Conservation (phyloP, 345 rosid species). For the Gossypium thurberi region DNA sequence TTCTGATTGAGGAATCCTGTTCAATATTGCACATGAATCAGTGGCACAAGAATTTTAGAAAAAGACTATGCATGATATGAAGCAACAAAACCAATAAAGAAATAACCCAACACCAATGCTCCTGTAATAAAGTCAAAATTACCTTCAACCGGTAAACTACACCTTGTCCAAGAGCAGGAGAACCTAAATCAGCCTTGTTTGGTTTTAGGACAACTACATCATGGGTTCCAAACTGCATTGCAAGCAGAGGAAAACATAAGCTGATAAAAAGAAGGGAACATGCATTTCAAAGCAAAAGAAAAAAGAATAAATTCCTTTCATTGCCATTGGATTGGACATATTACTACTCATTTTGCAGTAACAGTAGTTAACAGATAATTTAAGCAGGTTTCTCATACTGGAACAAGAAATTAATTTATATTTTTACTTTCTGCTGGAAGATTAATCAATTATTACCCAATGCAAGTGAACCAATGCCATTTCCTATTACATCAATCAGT, state of each 20-base stretch:
- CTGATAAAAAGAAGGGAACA: background rate
- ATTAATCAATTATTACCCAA: background rate
- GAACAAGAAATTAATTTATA: background rate
- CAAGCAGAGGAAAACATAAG: constrained; percentile 1
- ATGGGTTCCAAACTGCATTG: constrained; percentile 69
- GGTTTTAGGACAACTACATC: constrained; percentile 86
- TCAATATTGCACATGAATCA: constrained; percentile 3
- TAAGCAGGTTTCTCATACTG: background rate
- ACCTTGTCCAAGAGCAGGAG: constrained; percentile 92
- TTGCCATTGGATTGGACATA: background rate
- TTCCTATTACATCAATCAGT: background rate
- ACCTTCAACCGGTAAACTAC: constrained; percentile 86
- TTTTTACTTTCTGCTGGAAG: background rate
- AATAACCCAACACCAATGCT: background rate
- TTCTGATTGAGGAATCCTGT: constrained; percentile 80
- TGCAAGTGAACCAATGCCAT: constrained; percentile 1
- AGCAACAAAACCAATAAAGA: constrained; percentile 4
- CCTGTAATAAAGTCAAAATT: constrained; percentile 9
- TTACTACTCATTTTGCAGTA: background rate
- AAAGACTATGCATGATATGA: constrained; percentile 1
- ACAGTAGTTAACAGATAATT: background rate
- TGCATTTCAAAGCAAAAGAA: background rate
- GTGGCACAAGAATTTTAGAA: constrained; percentile 3
- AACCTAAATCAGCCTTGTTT: constrained; percentile 76
- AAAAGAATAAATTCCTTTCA: background rate